Conservation (phyloP, 2,329 filamentous ascomycete species). For the Gyromitra esculenta region DNA sequence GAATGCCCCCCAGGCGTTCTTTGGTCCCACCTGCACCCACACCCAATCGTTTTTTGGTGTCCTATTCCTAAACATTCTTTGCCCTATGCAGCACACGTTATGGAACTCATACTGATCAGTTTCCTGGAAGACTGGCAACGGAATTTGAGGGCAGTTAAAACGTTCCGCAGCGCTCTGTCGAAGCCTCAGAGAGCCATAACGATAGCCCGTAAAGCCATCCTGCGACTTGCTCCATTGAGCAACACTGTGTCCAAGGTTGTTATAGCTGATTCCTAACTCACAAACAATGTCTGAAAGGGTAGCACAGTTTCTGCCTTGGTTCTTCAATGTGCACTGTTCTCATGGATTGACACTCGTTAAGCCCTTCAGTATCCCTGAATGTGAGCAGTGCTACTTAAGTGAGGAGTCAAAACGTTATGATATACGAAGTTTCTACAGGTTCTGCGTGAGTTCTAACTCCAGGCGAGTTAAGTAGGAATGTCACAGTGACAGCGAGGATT, state of each 20-base stretch:
- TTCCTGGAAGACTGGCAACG: not conserved
- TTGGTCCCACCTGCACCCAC: not conserved
- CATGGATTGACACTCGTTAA: no score
- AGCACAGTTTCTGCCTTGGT: not conserved
- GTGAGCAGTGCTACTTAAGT: no score
- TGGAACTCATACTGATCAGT: not conserved
- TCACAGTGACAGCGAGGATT: no score
- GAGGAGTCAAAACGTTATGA: no score
- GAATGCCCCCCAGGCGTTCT: not conserved
- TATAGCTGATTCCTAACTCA: not conserved
- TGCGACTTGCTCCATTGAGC: not conserved
- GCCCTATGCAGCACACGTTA: not conserved
- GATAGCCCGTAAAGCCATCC: not conserved
- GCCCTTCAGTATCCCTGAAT: no score
- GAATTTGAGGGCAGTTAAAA: not conserved
- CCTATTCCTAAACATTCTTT: not conserved
- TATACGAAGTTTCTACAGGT: no score
- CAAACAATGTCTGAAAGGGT: not conserved
- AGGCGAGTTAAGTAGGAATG: no score
- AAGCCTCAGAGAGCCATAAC: not conserved
- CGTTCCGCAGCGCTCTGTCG: not conserved
- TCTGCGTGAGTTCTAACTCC: no score
- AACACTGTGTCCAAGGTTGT: not conserved
- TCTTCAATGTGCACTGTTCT: not conserved
- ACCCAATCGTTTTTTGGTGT: constrained; percentile 1